Evolutionary conservation across 306 rosid species (phyloP).

Genomic region (Sphenostylis stenocarpa): DNA sequence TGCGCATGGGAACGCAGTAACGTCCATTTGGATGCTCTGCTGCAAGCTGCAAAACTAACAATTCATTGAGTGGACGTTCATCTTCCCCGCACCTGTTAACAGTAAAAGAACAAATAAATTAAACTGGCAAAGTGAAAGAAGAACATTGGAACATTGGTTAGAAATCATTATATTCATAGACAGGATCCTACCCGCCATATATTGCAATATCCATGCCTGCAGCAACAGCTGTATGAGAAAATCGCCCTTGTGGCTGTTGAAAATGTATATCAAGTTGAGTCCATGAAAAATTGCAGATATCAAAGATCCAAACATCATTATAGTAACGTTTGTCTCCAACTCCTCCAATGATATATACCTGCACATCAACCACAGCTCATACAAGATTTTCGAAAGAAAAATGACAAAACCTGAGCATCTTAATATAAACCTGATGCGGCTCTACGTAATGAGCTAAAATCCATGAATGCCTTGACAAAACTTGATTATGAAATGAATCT

Average conservation of each 20-base stretch:
- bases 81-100: conserved; percentile 76
- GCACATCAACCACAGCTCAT: conserved; percentile 22
- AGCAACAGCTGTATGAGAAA: conserved; percentile 81
- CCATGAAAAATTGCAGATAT: conserved; percentile 67
- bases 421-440: not conserved
- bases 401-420: not conserved
- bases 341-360: conserved; percentile 80
- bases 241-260: conserved; percentile 75
- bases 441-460: not conserved
- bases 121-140: not conserved
- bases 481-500: not conserved
- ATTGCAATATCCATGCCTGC: conserved; percentile 60
- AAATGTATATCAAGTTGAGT: conserved; percentile 59
- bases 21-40: conserved; percentile 58
- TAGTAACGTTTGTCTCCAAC: conserved; percentile 81
- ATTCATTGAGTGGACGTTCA: conserved; percentile 76
- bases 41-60: conserved; percentile 75
- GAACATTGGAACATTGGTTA: not conserved
- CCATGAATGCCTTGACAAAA: not conserved
- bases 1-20: conserved; percentile 63
- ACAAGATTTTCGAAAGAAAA: not conserved
- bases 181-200: conserved; percentile 66
- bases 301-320: conserved; percentile 79
- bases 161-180: not conserved
- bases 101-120: not conserved